These are phyloP conservation scores for Aspergillus hortae DNA, from an alignment of 2,329 filamentous ascomycete genomes.

Conservation along the genomic window DNA sequence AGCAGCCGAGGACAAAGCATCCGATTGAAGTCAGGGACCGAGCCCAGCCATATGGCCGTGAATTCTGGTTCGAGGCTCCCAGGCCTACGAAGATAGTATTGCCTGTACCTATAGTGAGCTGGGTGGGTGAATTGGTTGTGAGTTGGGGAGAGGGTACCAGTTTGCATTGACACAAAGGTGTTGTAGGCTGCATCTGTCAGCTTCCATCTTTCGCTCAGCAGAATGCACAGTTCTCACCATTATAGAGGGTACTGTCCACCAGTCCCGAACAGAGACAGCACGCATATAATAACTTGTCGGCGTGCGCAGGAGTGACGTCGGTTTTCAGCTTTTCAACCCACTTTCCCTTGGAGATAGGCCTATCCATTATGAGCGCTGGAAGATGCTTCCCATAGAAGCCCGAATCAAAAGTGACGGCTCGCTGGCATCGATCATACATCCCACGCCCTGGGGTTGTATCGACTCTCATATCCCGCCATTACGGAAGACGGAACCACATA, in stretches of 20 bases:
- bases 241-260: slow-evolving; percentile 29
- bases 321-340: slow-evolving; percentile 6
- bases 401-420: neutral
- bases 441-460: neutral
- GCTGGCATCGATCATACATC: neutral
- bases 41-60: slow-evolving; percentile 42
- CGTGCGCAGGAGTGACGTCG: slow-evolving; percentile 21
- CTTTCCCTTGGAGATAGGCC: neutral
- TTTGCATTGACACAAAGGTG: slow-evolving; percentile 33
- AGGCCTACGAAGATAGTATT: slow-evolving; percentile 46
- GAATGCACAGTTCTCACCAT: slow-evolving; percentile 14
- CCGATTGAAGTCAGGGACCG: slow-evolving; percentile 44
- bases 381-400: neutral
- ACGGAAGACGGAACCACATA: neutral
- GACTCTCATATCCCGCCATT: neutral
- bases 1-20: slow-evolving; percentile 41
- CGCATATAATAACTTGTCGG: slow-evolving; percentile 22
- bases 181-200: slow-evolving; percentile 32
- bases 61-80: slow-evolving; percentile 39
- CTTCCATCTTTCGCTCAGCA: neutral
- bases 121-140: neutral
- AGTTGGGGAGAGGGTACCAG: neutral
- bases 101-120: slow-evolving; percentile 17
- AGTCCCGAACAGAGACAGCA: slow-evolving; percentile 28
- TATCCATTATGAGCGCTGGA: neutral